Evolutionary conservation across 2,329 filamentous ascomycete species (phyloP).

Genomic region (Talaromyces sp.): DNA sequence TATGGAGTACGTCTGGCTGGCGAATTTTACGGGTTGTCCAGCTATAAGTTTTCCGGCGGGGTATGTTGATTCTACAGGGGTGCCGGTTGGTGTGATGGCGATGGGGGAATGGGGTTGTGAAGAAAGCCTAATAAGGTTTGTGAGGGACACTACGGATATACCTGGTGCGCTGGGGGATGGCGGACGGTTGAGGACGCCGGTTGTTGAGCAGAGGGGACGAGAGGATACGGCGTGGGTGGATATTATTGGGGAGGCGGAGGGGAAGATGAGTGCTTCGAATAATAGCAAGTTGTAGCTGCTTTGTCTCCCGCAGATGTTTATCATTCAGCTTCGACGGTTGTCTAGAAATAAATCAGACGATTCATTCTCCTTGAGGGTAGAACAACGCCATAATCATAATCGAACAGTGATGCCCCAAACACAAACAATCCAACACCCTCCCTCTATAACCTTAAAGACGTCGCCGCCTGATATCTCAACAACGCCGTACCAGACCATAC

Average conservation of each 20-base stretch:
- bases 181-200: constrained; percentile 32
- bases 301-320: too few species aligned
- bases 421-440: background rate
- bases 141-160: constrained; percentile 38
- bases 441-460: background rate
- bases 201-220: constrained; percentile 6
- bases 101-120: constrained; percentile 58
- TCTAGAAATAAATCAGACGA: background rate
- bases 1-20: constrained; percentile 84
- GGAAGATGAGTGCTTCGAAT: constrained; percentile 11
- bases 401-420: background rate
- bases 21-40: constrained; percentile 78
- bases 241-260: constrained; percentile 32
- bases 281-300: constrained; percentile 19
- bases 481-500: background rate
- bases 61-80: constrained; percentile 53
- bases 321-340: too few species aligned
- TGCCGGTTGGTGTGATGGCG: constrained; percentile 56
- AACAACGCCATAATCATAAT: background rate
- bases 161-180: constrained; percentile 10
- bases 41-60: constrained; percentile 73
- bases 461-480: constrained; percentile 1
- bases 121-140: constrained; percentile 54
- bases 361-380: background rate
- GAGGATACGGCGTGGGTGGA: constrained; percentile 38